Evolutionary conservation across 805 yeast species (phyloP).

Genomic region (Dipodascopsis uninucleata): DNA sequence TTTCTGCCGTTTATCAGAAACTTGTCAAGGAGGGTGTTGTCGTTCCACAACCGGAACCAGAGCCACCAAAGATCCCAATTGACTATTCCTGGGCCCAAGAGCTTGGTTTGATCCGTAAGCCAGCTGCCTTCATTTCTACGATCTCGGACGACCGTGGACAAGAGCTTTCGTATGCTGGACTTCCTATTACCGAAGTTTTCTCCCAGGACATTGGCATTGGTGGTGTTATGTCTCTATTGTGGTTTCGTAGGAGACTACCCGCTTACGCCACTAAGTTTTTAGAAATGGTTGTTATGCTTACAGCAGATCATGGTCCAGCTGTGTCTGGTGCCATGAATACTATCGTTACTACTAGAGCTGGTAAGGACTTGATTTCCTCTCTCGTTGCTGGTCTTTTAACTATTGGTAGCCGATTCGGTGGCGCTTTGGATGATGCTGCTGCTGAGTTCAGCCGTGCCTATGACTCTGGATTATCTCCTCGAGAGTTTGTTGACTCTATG

Average conservation of each 20-base stretch:
- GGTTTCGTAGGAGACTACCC: slow-evolving; percentile 47
- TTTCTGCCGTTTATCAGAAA: slow-evolving; percentile 68
- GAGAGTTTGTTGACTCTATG: slow-evolving; percentile 47
- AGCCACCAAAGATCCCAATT: slow-evolving; percentile 46
- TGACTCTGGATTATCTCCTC: slow-evolving; percentile 45
- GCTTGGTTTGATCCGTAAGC: slow-evolving; percentile 46
- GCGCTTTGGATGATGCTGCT: slow-evolving; percentile 48
- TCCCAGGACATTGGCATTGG: slow-evolving; percentile 48
- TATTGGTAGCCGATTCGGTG: slow-evolving; percentile 47
- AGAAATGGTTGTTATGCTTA: slow-evolving; percentile 49
- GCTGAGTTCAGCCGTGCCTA: slow-evolving; percentile 44
- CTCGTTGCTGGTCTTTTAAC: slow-evolving; percentile 45
- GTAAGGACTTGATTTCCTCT: slow-evolving; percentile 46
- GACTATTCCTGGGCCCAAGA: slow-evolving; percentile 50
- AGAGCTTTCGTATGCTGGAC: slow-evolving; percentile 46
- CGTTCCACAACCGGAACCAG: slow-evolving; percentile 43
- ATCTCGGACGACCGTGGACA: slow-evolving; percentile 49
- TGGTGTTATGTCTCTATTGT: slow-evolving; percentile 46
- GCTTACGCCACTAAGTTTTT: slow-evolving; percentile 44
- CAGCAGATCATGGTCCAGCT: slow-evolving; percentile 50
- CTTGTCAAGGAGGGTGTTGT: slow-evolving; percentile 45
- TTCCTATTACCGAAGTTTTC: slow-evolving; percentile 47
- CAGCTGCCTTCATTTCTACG: slow-evolving; percentile 47
- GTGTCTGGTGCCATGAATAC: slow-evolving; percentile 49
- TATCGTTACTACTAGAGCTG: slow-evolving; percentile 47